Percentiles rank a stretch among this genome's conserved stretches.
Conservation (phyloP, 192 early-diverging fungal genomes). For the Coemansia nantahalensis region DNA sequence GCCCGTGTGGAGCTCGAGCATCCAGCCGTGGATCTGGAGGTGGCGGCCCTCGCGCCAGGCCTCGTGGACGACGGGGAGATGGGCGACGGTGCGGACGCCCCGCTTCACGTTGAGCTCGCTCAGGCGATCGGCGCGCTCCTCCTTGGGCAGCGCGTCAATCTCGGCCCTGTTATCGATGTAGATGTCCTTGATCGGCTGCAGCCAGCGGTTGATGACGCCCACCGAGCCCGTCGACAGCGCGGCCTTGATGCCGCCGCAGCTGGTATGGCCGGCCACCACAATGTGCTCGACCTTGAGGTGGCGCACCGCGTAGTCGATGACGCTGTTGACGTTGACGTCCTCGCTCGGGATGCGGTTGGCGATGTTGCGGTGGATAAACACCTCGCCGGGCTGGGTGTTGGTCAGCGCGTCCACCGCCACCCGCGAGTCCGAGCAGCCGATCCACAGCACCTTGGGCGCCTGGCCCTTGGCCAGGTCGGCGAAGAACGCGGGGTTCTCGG, state of each 20-base stretch:
- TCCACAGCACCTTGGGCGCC: constrained; percentile 84
- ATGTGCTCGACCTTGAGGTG: constrained; percentile 90
- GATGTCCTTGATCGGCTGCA: constrained; percentile 82
- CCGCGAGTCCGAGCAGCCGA: constrained; percentile 91
- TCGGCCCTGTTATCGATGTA: constrained; percentile 59
- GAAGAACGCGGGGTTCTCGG: constrained; percentile 70
- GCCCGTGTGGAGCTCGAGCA: constrained; percentile 64
- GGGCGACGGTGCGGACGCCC: constrained; percentile 66
- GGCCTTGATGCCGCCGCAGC: constrained; percentile 70
- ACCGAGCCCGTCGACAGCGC: constrained; percentile 60
- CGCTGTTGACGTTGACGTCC: constrained; percentile 80
- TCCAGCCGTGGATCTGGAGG: constrained; percentile 73
- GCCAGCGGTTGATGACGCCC: constrained; percentile 90
- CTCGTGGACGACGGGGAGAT: constrained; percentile 76
- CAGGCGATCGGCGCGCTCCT: constrained; percentile 54
- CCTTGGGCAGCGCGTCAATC: constrained; percentile 54
- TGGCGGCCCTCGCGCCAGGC: constrained; percentile 75
- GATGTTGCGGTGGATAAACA: constrained; percentile 98
- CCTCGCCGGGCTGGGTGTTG: constrained; percentile 63
- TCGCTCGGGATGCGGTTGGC: constrained; percentile 84
- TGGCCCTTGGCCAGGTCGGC: constrained; percentile 69
- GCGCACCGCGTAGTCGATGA: constrained; percentile 92
- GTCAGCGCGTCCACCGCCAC: constrained; percentile 80
- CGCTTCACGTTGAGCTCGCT: constrained; percentile 77
- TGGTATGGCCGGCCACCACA: constrained; percentile 85